Percentiles rank a stretch among this genome's conserved stretches.
Conservation (phyloP, 352 stramenopile species). For the Phytophthora hybrid region DNA sequence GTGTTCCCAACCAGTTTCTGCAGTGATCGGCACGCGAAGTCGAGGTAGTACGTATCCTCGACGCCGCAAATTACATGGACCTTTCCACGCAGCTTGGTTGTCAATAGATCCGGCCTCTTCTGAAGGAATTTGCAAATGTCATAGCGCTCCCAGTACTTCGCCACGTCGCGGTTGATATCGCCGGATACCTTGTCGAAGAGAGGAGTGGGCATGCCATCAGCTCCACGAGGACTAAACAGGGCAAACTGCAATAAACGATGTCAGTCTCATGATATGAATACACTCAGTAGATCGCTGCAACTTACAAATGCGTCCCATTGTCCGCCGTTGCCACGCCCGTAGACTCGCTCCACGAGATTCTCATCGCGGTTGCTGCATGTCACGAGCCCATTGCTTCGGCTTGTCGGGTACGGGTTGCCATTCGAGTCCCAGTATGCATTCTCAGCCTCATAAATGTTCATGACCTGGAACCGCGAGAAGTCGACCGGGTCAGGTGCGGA, state of each 20-base stretch:
- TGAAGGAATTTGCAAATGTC: constrained; percentile 72
- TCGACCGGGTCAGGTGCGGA: constrained; percentile 77
- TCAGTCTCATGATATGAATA: constrained; percentile 2
- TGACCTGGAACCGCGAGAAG: constrained; percentile 71
- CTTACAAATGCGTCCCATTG: constrained; percentile 86
- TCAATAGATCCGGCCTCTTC: constrained; percentile 46
- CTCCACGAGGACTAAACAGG: constrained; percentile 65
- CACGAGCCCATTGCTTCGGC: constrained; percentile 56
- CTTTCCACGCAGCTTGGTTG: constrained; percentile 58
- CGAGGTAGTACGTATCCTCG: constrained; percentile 84
- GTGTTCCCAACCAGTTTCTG: constrained; percentile 56
- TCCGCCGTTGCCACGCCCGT: constrained; percentile 69
- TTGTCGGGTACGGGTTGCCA: constrained; percentile 65
- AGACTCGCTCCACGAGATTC: constrained; percentile 75
- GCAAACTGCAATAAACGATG: constrained; percentile 49
- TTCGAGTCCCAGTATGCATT: constrained; percentile 82
- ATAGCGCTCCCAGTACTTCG: constrained; percentile 64
- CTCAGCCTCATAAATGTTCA: constrained; percentile 75
- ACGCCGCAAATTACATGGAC: constrained; percentile 77
- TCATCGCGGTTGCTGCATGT: constrained; percentile 76
- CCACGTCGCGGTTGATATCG: constrained; percentile 67
- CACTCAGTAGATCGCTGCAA: constrained; percentile 9
- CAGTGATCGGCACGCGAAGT: constrained; percentile 69
- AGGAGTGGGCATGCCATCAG: constrained; percentile 61
- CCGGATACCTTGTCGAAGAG: constrained; percentile 82